Evolutionary conservation across 345 rosid genomes (phyloP).

Genomic region (Dipteronia dyeriana): DNA sequence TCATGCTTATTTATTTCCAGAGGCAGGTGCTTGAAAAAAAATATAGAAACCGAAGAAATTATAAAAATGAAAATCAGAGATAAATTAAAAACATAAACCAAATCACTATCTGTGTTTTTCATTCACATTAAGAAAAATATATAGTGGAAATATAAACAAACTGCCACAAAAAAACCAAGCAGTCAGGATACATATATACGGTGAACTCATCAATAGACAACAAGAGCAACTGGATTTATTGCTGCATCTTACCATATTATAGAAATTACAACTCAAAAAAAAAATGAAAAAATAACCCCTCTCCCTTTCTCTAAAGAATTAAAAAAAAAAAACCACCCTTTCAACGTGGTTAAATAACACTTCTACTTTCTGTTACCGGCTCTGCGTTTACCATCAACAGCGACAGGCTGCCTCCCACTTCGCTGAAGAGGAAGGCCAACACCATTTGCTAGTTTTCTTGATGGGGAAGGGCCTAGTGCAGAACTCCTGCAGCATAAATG

Average conservation of each 20-base stretch:
- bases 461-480: conserved; percentile 61
- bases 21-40: neutral
- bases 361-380: conserved; percentile 58
- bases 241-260: conserved; percentile 40
- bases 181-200: conserved; percentile 26
- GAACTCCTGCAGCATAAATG: conserved; percentile 49
- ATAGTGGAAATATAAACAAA: conserved; percentile 19
- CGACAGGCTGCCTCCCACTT: conserved; percentile 51
- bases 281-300: conserved; percentile 16
- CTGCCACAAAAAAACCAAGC: conserved; percentile 32
- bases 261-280: conserved; percentile 30
- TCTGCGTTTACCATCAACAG: conserved; percentile 67
- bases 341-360: conserved; percentile 27
- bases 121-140: conserved; percentile 8
- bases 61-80: neutral
- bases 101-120: neutral
- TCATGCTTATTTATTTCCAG: no score
- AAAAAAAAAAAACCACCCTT: conserved; percentile 31
- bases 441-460: conserved; percentile 58
- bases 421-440: conserved; percentile 40
- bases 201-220: conserved; percentile 18
- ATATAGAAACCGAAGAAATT: neutral
- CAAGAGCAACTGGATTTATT: conserved; percentile 53
- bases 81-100: neutral
- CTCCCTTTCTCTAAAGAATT: conserved; percentile 29